These are phyloP conservation scores for Candida palmyrensis DNA, from an alignment of 805 yeast genomes.

Conservation along the genomic window DNA sequence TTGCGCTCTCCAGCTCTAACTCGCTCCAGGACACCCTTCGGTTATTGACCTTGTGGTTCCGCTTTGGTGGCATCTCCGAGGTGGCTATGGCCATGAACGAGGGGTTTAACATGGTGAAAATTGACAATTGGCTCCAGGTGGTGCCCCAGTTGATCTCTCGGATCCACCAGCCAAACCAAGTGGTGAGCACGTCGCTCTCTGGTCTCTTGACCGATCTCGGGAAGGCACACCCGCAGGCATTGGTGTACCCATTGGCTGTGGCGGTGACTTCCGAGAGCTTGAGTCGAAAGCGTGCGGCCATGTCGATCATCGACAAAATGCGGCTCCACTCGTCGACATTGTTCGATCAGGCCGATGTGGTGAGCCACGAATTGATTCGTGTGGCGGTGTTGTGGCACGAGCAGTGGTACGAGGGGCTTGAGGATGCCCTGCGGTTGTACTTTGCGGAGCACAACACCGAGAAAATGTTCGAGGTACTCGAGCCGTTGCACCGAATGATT, in stretches of 20 bases:
- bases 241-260: slow-evolving; percentile 91
- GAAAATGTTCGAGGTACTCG: slow-evolving; percentile 87
- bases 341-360: slow-evolving; percentile 90
- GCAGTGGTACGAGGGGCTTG: slow-evolving; percentile 96
- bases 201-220: slow-evolving; percentile 84
- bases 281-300: slow-evolving; percentile 86
- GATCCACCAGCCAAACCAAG: slow-evolving; percentile 89
- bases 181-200: slow-evolving; percentile 74
- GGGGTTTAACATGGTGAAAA: slow-evolving; percentile 82
- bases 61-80: slow-evolving; percentile 89
- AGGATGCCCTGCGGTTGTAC: slow-evolving; percentile 90
- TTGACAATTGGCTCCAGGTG: slow-evolving; percentile 94
- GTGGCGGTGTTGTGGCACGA: slow-evolving; percentile 98
- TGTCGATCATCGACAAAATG: slow-evolving; percentile 88
- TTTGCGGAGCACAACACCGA: slow-evolving; percentile 94
- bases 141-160: slow-evolving; percentile 94
- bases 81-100: slow-evolving; percentile 87
- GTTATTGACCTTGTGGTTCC: slow-evolving; percentile 89
- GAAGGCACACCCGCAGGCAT: slow-evolving; percentile 94
- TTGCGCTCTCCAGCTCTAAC: slow-evolving; percentile 77
- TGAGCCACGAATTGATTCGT: slow-evolving; percentile 88
- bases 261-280: slow-evolving; percentile 92
- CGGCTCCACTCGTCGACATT: slow-evolving; percentile 76
- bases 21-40: slow-evolving; percentile 92
- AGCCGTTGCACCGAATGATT: slow-evolving; percentile 81